These are phyloP conservation scores for Aphanomyces astaci DNA, from an alignment of 352 stramenopile species.

Conservation along the genomic window DNA sequence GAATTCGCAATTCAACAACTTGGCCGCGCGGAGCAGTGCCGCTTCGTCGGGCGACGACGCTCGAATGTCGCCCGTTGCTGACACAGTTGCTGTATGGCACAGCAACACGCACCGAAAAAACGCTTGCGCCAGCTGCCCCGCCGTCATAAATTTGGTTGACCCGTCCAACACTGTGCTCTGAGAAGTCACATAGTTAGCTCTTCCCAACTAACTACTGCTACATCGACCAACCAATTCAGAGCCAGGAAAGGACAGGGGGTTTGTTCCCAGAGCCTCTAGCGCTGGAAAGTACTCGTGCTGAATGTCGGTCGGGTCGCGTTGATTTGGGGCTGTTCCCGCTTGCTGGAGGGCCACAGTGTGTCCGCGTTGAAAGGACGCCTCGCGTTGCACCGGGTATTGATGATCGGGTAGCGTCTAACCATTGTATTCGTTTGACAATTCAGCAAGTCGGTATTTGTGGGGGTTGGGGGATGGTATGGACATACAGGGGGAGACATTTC, in stretches of 20 bases:
- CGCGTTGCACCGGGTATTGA: no score
- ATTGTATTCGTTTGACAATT: no score
- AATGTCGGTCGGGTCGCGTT: background rate
- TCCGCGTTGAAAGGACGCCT: background rate
- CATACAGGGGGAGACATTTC: background rate
- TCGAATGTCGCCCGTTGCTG: slow-evolving; percentile 20
- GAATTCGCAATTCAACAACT: slow-evolving; percentile 56
- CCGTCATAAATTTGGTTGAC: background rate
- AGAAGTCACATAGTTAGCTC: no score
- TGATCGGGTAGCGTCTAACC: background rate
- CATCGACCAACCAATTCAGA: background rate
- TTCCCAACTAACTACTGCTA: no score
- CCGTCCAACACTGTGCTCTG: background rate
- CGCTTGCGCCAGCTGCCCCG: slow-evolving; percentile 14
- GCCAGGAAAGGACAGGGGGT: background rate
- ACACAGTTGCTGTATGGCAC: slow-evolving; percentile 69
- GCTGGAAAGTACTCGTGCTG: background rate
- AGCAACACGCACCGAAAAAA: slow-evolving; percentile 78
- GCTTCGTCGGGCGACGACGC: slow-evolving; percentile 80
- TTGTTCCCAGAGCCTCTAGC: background rate
- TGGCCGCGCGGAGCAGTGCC: slow-evolving; percentile 59
- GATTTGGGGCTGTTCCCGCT: background rate
- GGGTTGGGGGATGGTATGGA: no score
- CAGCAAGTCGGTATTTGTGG: no score
- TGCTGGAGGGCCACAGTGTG: background rate